phyloP scores from a whole-genome alignment of 208 protist genomes.

The Trypanosoma lewisi region DNA sequence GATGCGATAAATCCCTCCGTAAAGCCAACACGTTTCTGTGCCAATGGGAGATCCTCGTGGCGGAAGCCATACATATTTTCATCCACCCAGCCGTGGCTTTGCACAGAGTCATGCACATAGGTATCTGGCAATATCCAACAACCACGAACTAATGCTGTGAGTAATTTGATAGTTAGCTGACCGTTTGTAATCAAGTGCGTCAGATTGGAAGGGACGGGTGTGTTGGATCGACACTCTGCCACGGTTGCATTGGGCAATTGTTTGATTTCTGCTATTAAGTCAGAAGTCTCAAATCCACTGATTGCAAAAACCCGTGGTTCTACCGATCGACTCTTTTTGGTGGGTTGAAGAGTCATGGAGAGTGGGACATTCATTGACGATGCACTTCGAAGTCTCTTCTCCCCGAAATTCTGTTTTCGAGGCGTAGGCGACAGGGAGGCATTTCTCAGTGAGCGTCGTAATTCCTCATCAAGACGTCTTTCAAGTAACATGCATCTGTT shows the following conservation, averaged over 20 bases:
- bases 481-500: conserved; percentile 64
- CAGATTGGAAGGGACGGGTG: conserved; percentile 76
- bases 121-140: conserved; percentile 84
- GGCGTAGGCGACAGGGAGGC: conserved; percentile 25
- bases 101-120: conserved; percentile 71
- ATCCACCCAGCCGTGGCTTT: conserved; percentile 47
- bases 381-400: conserved; percentile 18
- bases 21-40: conserved; percentile 58
- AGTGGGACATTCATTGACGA: conserved; percentile 20
- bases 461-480: conserved; percentile 62
- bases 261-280: conserved; percentile 54
- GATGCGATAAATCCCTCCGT: conserved; percentile 61
- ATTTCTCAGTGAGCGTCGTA: conserved; percentile 43
- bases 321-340: conserved; percentile 46
- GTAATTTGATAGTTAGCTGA: conserved; percentile 83
- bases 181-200: conserved; percentile 88
- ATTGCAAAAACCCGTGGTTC: conserved; percentile 82
- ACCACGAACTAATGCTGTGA: conserved; percentile 78
- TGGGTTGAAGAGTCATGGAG: conserved; percentile 7
- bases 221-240: conserved; percentile 82
- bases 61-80: conserved; percentile 83
- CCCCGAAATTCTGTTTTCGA: conserved; percentile 1
- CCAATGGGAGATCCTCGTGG: conserved; percentile 71
- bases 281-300: conserved; percentile 78
- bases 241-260: conserved; percentile 73